Conservation (phyloP, 2,329 filamentous ascomycete genomes). For the Hirsutella thompsonii region DNA sequence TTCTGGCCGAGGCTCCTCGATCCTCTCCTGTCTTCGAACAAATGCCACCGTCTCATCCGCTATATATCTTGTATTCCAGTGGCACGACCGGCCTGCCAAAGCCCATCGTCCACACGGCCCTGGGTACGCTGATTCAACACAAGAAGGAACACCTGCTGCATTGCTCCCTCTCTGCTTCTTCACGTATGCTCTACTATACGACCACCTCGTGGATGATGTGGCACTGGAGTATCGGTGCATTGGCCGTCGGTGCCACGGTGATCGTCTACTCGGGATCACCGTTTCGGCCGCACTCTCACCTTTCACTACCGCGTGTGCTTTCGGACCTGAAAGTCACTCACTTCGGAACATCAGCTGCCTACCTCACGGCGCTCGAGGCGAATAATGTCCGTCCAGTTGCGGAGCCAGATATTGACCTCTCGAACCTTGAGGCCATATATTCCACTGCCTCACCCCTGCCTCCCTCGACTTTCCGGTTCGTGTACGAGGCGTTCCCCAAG, state of each 20-base stretch:
- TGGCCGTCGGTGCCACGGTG: conserved; percentile 71
- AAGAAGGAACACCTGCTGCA: conserved; percentile 94
- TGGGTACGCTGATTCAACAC: conserved; percentile 86
- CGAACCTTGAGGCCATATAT: conserved; percentile 70
- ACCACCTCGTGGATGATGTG: conserved; percentile 99
- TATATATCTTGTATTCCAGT: conserved; percentile 88
- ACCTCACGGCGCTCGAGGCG: conserved; percentile 81
- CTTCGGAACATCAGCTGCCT: conserved; percentile 91
- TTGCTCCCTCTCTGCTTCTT: conserved; percentile 60
- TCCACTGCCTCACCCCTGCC: conserved; percentile 87
- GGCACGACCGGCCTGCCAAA: conserved; percentile 84
- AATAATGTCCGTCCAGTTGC: conserved; percentile 47
- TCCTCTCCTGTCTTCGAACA: conserved; percentile 55
- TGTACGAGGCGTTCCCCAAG: conserved; percentile 71
- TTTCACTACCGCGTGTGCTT: conserved; percentile 73
- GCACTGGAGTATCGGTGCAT: conserved; percentile 86
- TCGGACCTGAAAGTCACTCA: conserved; percentile 75
- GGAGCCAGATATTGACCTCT: conserved; percentile 42
- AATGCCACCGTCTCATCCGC: conserved; percentile 71
- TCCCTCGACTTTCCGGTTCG: conserved; percentile 82
- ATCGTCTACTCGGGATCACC: conserved; percentile 89
- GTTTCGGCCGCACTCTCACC: conserved; percentile 65
- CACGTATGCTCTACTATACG: conserved; percentile 83
- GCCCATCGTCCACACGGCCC: conserved; percentile 83
- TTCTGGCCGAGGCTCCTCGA: conserved; percentile 28